A percentile compares a stretch with the other conserved stretches of the same genome.
These are phyloP conservation scores for Aspergillus chevalieri DNA, from an alignment of 2,329 filamentous ascomycete genomes.

Conservation along the genomic window DNA sequence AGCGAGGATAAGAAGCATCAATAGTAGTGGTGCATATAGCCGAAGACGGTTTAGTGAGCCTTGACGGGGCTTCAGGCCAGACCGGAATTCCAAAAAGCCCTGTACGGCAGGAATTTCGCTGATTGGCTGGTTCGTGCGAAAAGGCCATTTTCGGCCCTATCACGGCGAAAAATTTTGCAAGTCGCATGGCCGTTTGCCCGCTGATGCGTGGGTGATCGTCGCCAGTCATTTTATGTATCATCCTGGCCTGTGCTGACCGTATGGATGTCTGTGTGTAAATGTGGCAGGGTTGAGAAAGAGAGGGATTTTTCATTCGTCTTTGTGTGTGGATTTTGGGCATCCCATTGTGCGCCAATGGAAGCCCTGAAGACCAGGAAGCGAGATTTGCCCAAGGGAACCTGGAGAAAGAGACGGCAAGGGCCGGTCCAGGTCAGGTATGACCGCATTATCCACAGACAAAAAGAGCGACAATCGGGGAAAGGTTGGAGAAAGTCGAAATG, in stretches of 20 bases:
- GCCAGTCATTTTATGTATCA: conserved; percentile 13
- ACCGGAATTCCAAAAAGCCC: conserved; percentile 19
- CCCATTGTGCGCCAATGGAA: neutral
- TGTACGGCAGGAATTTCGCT: conserved; percentile 21
- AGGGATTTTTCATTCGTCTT: neutral
- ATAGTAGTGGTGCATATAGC: too few relatives aligned
- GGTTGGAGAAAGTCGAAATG: conserved; percentile 1
- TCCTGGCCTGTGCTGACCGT: neutral
- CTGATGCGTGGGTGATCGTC: conserved; percentile 20
- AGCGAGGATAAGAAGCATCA: neutral
- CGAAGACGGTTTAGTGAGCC: conserved; percentile 6
- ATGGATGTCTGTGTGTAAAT: neutral
- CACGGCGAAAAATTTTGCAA: conserved; percentile 11
- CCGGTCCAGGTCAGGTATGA: conserved; percentile 20
- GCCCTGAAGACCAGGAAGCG: neutral
- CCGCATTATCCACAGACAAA: conserved; percentile 1
- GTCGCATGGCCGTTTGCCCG: conserved; percentile 17
- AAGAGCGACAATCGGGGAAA: neutral
- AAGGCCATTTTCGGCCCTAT: neutral
- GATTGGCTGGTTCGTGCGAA: conserved; percentile 18
- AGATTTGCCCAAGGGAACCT: conserved; percentile 6
- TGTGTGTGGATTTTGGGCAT: neutral
- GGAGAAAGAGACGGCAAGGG: conserved; percentile 32
- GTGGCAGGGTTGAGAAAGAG: neutral
- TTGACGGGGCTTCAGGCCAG: conserved; percentile 9